Base-by-base conservation (phyloP, 1,284 basidiomycete species). In the Trametes polyzona region DNA sequence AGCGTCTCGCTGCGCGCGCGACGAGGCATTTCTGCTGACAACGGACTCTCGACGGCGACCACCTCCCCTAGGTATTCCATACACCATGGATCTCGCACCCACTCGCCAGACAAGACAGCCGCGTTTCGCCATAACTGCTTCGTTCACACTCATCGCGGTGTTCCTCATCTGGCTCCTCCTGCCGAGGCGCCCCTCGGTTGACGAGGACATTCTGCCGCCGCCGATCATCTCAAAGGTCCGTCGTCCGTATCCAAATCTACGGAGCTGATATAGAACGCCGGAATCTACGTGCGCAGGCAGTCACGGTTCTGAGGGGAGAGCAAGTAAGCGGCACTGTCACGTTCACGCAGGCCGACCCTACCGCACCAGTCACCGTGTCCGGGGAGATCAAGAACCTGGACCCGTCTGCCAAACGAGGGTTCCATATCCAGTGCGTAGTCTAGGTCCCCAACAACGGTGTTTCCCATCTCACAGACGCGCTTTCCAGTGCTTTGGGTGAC, bases 401-500 rank as follows among this genome's bases (percentile, higher is more conserved):
- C 63, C 76, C 86, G 14, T 78, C 79, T 52, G 78, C 85, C 19
- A 70, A 79, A 63, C 81, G 86, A 39, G 92, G 91, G 2, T 91
- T 92, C 77, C 92, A 93, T 72, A 74, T 93, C 61, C 90, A 93
- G 89, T 90, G 60, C 52, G 87, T 76, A 57, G 43, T 36, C 48
- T n/a, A 4, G 27, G 2, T 11, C 23, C 19, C 10, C 6, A 16
- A 9, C 12, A 16, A 29, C 12, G 16, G 9, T 4, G 32, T 30
- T 27, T 4, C 21, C 24, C 16, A 24, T 27, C 17, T 42, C n/a
- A 42, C 7, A 35, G 33, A 23, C 24, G 24, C 19, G 12, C 16
- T 4, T n/a, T n/a, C 10, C 65, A 92, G 89, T 69, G 81, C 85
- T 69, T 80, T 77, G 50, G 90, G 90, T 39, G 87, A 93, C 71